A percentile compares a stretch with the other conserved stretches of the same genome.
These are phyloP conservation scores for Lipomyces sp. DNA, from an alignment of 805 yeast species.

Conservation along the genomic window DNA sequence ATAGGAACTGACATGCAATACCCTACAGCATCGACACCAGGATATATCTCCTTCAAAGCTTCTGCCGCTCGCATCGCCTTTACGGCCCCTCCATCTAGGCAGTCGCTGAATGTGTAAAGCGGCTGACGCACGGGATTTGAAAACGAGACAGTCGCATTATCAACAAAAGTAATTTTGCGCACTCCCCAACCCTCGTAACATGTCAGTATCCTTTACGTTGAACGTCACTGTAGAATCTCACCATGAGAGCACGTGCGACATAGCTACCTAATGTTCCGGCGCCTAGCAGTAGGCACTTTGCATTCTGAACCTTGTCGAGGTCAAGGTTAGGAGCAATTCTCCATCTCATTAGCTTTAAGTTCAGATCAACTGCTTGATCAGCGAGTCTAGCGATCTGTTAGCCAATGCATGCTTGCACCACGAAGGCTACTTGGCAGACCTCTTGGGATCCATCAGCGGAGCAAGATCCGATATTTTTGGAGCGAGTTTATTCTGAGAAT, in stretches of 20 bases:
- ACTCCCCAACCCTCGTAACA: constrained; percentile 83
- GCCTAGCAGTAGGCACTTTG: constrained; percentile 80
- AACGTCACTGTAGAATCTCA: constrained; percentile 3
- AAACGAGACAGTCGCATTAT: constrained; percentile 84
- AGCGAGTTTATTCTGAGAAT: constrained; percentile 62
- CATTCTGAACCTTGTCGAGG: constrained; percentile 62
- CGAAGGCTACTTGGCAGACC: constrained; percentile 17
- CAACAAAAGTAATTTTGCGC: constrained; percentile 81
- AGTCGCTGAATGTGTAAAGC: constrained; percentile 78
- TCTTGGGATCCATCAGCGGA: constrained; percentile 75
- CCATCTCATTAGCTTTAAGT: constrained; percentile 95
- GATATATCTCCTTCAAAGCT: constrained; percentile 73
- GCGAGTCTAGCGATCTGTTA: constrained; percentile 55
- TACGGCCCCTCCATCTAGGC: constrained; percentile 70
- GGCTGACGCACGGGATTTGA: constrained; percentile 97
- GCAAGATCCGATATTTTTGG: constrained; percentile 88
- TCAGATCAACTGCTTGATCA: constrained; percentile 89
- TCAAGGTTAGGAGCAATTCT: constrained; percentile 83
- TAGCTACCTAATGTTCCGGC: constrained; percentile 96
- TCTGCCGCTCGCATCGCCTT: constrained; percentile 82
- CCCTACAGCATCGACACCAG: constrained; percentile 65
- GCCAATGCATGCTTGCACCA: background rate
- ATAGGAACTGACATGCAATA: constrained; percentile 79
- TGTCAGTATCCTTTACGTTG: background rate
- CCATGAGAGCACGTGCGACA: constrained; percentile 75